Evolutionary conservation across 257 asterid species (phyloP).

Genomic region (Solanum pinnatisectum): DNA sequence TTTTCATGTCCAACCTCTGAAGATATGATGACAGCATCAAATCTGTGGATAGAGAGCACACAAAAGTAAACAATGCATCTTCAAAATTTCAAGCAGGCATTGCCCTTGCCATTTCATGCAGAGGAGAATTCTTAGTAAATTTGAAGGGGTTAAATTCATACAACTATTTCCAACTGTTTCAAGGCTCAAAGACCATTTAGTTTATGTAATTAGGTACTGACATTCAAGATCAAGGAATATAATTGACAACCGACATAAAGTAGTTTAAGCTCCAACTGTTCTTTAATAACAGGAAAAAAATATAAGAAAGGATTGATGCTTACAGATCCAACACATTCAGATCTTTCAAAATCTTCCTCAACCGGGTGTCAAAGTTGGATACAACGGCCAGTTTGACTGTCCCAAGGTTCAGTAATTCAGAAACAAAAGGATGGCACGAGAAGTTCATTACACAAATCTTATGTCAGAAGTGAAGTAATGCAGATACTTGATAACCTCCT

Average conservation of each 20-base stretch:
- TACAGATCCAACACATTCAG: conserved; percentile 70
- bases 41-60: conserved; percentile 28
- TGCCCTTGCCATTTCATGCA: background rate
- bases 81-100: background rate
- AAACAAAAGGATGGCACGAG: conserved; percentile 1
- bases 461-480: conserved; percentile 2
- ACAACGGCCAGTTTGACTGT: conserved; percentile 95
- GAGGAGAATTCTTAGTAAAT: background rate
- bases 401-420: conserved; percentile 7
- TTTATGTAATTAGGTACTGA: background rate
- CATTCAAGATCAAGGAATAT: background rate
- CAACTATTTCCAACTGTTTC: background rate
- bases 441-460: background rate
- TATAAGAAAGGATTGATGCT: conserved; percentile 17
- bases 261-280: background rate
- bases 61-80: background rate
- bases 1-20: conserved; percentile 90
- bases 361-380: conserved; percentile 90
- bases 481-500: conserved; percentile 59
- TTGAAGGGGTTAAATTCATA: background rate
- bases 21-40: conserved; percentile 85
- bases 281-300: background rate
- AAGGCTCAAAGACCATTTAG: background rate
- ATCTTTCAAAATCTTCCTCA: conserved; percentile 76
- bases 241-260: background rate